Evolutionary conservation across 2,329 filamentous ascomycete species (phyloP).

Genomic region (Drechslerella stenobrocha): DNA sequence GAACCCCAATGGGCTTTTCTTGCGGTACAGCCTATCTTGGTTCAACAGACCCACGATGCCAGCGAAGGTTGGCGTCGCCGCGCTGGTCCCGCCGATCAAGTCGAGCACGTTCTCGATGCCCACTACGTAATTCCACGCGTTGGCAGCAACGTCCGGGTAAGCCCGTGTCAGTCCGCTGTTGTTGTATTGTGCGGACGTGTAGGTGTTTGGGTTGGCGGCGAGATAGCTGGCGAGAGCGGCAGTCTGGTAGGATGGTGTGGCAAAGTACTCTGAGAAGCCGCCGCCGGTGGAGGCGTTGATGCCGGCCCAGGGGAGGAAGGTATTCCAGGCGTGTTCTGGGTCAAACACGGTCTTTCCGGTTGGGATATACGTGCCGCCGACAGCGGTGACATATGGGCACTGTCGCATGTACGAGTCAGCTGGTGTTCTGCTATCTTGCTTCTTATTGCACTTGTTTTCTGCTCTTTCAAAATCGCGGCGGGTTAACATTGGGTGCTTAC

Average conservation of each 20-base stretch:
- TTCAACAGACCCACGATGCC: slow-evolving; percentile 57
- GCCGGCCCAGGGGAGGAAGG: slow-evolving; percentile 51
- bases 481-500: slow-evolving; percentile 53
- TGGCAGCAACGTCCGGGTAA: slow-evolving; percentile 65
- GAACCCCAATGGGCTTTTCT: slow-evolving; percentile 35
- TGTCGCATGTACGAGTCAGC: slow-evolving; percentile 1
- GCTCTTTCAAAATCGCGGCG: slow-evolving; percentile 60
- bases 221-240: slow-evolving; percentile 59
- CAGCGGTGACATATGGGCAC: slow-evolving; percentile 70
- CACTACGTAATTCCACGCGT: slow-evolving; percentile 53
- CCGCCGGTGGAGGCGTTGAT: slow-evolving; percentile 58
- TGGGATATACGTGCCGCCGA: slow-evolving; percentile 62
- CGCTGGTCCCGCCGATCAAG: slow-evolving; percentile 60
- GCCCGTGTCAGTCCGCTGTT: slow-evolving; percentile 60
- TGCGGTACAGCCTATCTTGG: slow-evolving; percentile 54
- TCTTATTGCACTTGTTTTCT: no score
- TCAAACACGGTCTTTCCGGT: slow-evolving; percentile 55
- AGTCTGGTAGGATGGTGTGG: slow-evolving; percentile 59
- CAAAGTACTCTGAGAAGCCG: slow-evolving; percentile 62
- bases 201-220: slow-evolving; percentile 52
- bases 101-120: slow-evolving; percentile 55
- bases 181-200: slow-evolving; percentile 58
- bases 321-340: slow-evolving; percentile 58
- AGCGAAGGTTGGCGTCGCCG: slow-evolving; percentile 57
- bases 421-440: no score